Percentiles rank a stretch among this genome's conserved stretches.
Conservation (phyloP, 768 basidiomycete species). For the Floccularia luteovirens region DNA sequence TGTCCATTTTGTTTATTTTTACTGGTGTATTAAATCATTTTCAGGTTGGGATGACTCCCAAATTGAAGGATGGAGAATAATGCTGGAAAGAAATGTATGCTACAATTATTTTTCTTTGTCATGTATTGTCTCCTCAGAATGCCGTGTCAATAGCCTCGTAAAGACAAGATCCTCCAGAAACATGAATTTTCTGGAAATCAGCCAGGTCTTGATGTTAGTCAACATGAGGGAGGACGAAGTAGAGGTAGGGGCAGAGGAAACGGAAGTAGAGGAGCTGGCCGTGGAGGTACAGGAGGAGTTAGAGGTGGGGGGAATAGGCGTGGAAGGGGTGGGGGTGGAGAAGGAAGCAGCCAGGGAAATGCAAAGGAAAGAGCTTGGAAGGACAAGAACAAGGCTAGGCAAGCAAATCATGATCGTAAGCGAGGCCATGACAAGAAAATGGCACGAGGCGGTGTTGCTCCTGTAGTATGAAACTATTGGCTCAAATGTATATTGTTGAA, state of each 20-base stretch:
- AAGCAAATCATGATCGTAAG: constrained; percentile 69
- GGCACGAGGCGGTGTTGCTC: constrained; percentile 60
- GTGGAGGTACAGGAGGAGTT: constrained; percentile 35
- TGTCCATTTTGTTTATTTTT: constrained; percentile 6
- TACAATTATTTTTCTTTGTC: background rate
- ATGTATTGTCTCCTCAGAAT: background rate
- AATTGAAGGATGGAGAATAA: constrained; percentile 87
- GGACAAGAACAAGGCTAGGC: constrained; percentile 69
- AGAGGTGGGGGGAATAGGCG: constrained; percentile 31
- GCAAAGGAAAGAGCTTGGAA: constrained; percentile 63
- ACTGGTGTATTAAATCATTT: background rate
- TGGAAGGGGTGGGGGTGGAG: constrained; percentile 27
- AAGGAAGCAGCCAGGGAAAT: constrained; percentile 26
- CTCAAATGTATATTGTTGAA: too few relatives aligned
- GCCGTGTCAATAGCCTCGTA: constrained; percentile 44
- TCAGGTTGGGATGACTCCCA: constrained; percentile 77
- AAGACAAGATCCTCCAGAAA: constrained; percentile 67
- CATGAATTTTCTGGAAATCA: constrained; percentile 70
- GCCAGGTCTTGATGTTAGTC: constrained; percentile 3
- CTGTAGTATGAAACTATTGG: too few relatives aligned
- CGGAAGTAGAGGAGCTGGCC: constrained; percentile 25
- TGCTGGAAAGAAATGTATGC: constrained; percentile 84
- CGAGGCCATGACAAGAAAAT: constrained; percentile 89
- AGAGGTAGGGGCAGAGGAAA: constrained; percentile 14
- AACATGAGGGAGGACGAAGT: constrained; percentile 12